Percentiles rank a stretch among this genome's conserved stretches.
Conservation (phyloP, 768 basidiomycete genomes). For the Xerocomus potaroensis region DNA sequence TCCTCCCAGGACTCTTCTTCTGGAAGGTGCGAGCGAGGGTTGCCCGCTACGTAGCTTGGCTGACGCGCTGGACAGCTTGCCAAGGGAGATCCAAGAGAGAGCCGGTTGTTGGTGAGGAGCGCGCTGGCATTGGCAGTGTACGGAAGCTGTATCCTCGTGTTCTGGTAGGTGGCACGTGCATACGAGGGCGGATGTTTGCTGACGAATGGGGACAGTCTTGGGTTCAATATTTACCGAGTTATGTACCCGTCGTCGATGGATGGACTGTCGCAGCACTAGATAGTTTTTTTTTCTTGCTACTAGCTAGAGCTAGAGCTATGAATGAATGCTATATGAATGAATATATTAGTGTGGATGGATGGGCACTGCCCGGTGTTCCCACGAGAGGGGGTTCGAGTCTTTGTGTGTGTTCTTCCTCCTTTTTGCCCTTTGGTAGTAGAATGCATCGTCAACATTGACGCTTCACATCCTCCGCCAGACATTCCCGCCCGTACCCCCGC, state of each 20-base stretch:
- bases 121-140: conserved; percentile 68
- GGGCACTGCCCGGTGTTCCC: conserved; percentile 17
- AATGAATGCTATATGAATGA: no score
- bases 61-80: conserved; percentile 49
- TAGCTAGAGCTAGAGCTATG: no score
- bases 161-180: conserved; percentile 63
- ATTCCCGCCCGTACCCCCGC: background rate
- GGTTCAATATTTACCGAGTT: conserved; percentile 74
- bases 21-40: no score
- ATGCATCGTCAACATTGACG: no score
- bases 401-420: no score
- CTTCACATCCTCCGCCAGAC: no score
- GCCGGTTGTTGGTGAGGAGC: conserved; percentile 51
- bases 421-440: no score
- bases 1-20: conserved; percentile 89
- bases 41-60: no score
- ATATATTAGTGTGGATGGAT: no score
- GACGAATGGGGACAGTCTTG: conserved; percentile 47
- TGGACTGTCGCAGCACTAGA: background rate
- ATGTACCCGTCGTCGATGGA: conserved; percentile 30
- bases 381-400: conserved; percentile 19
- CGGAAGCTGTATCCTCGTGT: conserved; percentile 74
- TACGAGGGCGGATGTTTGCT: background rate
- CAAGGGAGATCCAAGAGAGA: conserved; percentile 55
- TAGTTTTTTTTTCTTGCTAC: background rate